Conservation (phyloP, 2,329 filamentous ascomycete species). For the Xylaria sp. region DNA sequence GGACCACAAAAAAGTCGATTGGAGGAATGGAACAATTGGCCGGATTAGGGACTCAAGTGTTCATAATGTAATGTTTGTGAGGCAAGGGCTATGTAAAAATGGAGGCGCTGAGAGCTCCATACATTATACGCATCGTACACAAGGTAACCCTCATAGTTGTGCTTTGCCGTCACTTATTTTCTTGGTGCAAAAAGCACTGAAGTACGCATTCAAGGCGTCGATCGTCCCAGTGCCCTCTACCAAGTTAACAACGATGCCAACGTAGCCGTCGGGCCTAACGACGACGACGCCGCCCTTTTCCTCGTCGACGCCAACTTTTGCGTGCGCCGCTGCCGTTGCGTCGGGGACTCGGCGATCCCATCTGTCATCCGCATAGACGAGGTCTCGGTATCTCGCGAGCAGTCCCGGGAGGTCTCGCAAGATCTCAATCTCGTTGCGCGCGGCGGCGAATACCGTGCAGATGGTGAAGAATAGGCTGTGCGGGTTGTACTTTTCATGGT, state of each 20-base stretch:
- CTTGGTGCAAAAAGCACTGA: slow-evolving; percentile 73
- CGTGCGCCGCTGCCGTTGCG: slow-evolving; percentile 76
- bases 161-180: slow-evolving; percentile 50
- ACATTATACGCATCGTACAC: background rate
- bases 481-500: slow-evolving; percentile 84
- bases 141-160: slow-evolving; percentile 42
- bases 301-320: slow-evolving; percentile 81
- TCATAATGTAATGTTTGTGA: too few species aligned
- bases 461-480: slow-evolving; percentile 84
- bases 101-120: too few species aligned
- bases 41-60: too few species aligned
- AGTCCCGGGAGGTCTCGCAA: slow-evolving; percentile 70
- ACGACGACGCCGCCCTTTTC: slow-evolving; percentile 80
- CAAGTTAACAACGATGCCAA: slow-evolving; percentile 75
- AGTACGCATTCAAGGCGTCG: slow-evolving; percentile 83
- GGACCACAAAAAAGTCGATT: too few species aligned
- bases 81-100: too few species aligned
- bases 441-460: slow-evolving; percentile 74
- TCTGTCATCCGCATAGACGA: slow-evolving; percentile 86
- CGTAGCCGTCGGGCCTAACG: slow-evolving; percentile 85
- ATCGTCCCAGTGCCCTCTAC: slow-evolving; percentile 79
- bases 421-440: slow-evolving; percentile 74
- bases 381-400: slow-evolving; percentile 77
- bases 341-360: slow-evolving; percentile 73
- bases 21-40: too few species aligned